phyloP scores from a whole-genome alignment of 306 rosid genomes.

The Rubus idaeus region DNA sequence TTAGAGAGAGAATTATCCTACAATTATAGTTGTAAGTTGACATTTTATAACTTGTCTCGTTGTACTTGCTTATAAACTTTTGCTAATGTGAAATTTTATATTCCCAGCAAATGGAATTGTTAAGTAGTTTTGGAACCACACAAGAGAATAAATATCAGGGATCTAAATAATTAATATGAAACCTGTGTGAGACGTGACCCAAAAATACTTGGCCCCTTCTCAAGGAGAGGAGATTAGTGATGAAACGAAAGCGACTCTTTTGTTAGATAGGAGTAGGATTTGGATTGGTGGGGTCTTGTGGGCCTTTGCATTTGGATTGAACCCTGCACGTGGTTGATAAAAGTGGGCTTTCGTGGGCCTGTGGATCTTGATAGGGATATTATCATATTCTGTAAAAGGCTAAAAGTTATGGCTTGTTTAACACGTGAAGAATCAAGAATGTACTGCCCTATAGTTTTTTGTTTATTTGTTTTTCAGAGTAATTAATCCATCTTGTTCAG shows the following conservation, averaged over 20 bases:
- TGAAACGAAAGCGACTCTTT: not conserved
- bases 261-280: not conserved
- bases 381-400: not conserved
- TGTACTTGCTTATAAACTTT: no score
- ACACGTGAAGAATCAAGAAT: constrained; percentile 1
- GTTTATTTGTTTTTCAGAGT: not conserved
- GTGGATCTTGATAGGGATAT: not conserved
- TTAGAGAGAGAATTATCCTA: no score
- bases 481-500: not conserved
- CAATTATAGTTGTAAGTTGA: no score
- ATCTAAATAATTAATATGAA: not conserved
- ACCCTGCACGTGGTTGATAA: not conserved
- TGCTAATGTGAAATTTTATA: no score
- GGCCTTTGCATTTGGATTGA: not conserved
- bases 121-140: no score
- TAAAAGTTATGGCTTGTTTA: not conserved
- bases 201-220: no score
- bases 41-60: no score
- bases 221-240: not conserved
- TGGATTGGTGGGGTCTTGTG: not conserved
- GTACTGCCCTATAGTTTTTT: not conserved
- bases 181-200: no score
- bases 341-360: not conserved
- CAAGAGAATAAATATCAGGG: no score
- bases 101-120: no score